phyloP scores from a whole-genome alignment of 2,329 filamentous ascomycete species.

The Bipolaris bicolor region DNA sequence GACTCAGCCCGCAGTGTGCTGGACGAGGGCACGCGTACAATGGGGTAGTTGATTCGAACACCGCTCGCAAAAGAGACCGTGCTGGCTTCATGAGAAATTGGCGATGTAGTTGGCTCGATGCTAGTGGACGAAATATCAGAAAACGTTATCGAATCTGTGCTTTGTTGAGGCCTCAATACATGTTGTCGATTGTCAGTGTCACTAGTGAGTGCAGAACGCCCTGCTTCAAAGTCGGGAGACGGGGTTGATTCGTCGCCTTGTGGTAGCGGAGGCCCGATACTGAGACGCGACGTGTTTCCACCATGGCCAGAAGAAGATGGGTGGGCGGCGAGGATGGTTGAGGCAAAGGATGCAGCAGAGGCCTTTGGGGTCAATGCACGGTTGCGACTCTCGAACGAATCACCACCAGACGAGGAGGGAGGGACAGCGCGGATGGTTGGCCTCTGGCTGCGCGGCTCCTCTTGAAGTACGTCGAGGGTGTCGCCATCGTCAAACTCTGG shows the following conservation, averaged over 20 bases:
- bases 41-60: constrained; percentile 44
- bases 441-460: constrained; percentile 34
- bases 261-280: constrained; percentile 32
- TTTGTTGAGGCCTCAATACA: constrained; percentile 35
- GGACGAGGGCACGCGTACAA: constrained; percentile 45
- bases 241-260: constrained; percentile 32
- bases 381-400: constrained; percentile 36
- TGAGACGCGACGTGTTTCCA: constrained; percentile 38
- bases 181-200: constrained; percentile 39
- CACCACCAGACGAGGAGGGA: constrained; percentile 45
- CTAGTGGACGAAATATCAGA: constrained; percentile 45
- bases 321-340: constrained; percentile 35
- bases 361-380: constrained; percentile 46
- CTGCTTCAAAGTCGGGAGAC: constrained; percentile 38
- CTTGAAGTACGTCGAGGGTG: constrained; percentile 43
- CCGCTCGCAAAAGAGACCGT: constrained; percentile 44
- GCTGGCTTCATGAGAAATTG: constrained; percentile 45
- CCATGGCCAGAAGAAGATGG: constrained; percentile 32
- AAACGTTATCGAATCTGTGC: constrained; percentile 45
- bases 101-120: constrained; percentile 40
- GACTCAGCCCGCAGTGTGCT: constrained; percentile 46
- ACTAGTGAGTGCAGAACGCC: constrained; percentile 43
- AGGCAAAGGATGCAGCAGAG: constrained; percentile 47
- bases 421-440: constrained; percentile 48
- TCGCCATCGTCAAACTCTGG: constrained; percentile 39